Evolutionary conservation across 1,284 basidiomycete genomes (phyloP).

Genomic region (Ustilago crameri): DNA sequence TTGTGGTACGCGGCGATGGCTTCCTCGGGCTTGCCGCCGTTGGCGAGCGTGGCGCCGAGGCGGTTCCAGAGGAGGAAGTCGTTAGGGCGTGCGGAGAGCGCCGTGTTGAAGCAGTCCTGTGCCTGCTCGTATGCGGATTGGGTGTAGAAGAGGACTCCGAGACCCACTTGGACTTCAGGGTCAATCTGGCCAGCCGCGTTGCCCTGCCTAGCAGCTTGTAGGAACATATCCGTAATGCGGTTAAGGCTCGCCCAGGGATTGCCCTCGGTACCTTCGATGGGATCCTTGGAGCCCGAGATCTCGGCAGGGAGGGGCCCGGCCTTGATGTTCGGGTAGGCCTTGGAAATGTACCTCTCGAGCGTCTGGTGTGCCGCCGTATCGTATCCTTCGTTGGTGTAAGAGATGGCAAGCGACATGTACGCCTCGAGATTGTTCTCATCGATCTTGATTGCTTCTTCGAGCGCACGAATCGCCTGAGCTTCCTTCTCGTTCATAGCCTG

Average conservation of each 20-base stretch:
- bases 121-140: slow-evolving; percentile 81
- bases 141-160: slow-evolving; percentile 93
- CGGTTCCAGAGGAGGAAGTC: slow-evolving; percentile 98
- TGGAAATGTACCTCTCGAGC: slow-evolving; percentile 85
- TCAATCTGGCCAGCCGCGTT: slow-evolving; percentile 76
- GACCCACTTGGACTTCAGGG: slow-evolving; percentile 89
- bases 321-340: slow-evolving; percentile 76
- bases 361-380: slow-evolving; percentile 88
- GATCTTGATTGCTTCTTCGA: slow-evolving; percentile 74
- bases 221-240: slow-evolving; percentile 83
- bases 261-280: slow-evolving; percentile 64
- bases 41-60: slow-evolving; percentile 92
- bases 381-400: slow-evolving; percentile 94
- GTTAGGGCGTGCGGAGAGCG: slow-evolving; percentile 81
- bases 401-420: slow-evolving; percentile 78
- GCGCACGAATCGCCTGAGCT: slow-evolving; percentile 72
- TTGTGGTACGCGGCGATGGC: slow-evolving; percentile 93
- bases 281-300: slow-evolving; percentile 73
- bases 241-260: slow-evolving; percentile 85
- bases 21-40: slow-evolving; percentile 91
- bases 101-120: slow-evolving; percentile 89
- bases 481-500: slow-evolving; percentile 93
- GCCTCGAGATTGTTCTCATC: slow-evolving; percentile 77
- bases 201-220: slow-evolving; percentile 79
- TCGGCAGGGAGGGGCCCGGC: slow-evolving; percentile 73